These are phyloP conservation scores for Colletotrichum magnum DNA, from an alignment of 2,329 filamentous ascomycete species.

Conservation along the genomic window DNA sequence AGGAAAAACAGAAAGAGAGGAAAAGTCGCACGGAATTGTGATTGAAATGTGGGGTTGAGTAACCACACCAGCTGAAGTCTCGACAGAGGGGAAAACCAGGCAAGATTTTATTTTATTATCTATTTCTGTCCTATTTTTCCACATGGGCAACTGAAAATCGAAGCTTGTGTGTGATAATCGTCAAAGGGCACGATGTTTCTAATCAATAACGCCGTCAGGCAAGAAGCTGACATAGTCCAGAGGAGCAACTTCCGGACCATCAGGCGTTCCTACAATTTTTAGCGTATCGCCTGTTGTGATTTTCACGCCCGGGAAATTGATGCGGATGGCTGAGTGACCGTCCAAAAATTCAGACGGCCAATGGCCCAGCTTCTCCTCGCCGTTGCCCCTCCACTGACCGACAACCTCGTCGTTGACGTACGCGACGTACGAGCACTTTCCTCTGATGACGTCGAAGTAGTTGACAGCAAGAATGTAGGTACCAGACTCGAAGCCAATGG, in stretches of 20 bases:
- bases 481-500: slow-evolving; percentile 63
- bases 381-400: slow-evolving; percentile 71
- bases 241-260: slow-evolving; percentile 75
- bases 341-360: slow-evolving; percentile 72
- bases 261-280: slow-evolving; percentile 68
- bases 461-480: slow-evolving; percentile 76
- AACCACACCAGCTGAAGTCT: not conserved
- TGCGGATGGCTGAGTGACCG: slow-evolving; percentile 74
- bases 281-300: slow-evolving; percentile 66
- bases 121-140: too few species aligned
- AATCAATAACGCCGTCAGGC: slow-evolving; percentile 61
- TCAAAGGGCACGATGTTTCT: not conserved
- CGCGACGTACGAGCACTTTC: slow-evolving; percentile 68
- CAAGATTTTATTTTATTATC: too few species aligned
- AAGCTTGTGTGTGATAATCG: too few species aligned
- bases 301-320: slow-evolving; percentile 68
- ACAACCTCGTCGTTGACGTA: slow-evolving; percentile 67
- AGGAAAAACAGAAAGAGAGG: too few species aligned
- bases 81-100: not conserved
- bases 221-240: slow-evolving; percentile 77
- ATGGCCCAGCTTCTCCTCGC: slow-evolving; percentile 72
- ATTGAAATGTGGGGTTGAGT: slow-evolving; percentile 33
- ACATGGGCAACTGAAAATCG: too few species aligned
- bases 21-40: too few species aligned
- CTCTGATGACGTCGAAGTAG: slow-evolving; percentile 75